phyloP scores from a whole-genome alignment of 164 flowering plant genomes.

The Aristolochia contorta region DNA sequence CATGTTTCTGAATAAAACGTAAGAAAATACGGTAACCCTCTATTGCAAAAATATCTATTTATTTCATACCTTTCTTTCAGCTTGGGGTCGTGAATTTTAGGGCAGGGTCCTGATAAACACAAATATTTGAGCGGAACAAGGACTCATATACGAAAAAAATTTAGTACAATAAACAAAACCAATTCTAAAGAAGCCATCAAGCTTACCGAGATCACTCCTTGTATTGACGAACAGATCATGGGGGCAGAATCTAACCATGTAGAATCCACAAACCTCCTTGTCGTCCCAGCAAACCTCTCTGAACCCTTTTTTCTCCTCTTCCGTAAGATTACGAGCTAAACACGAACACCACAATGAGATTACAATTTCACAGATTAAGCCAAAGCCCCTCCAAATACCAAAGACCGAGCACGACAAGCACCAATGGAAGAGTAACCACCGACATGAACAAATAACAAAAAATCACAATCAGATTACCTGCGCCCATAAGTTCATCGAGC shows the following conservation, averaged over 20 bases:
- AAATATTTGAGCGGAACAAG: background rate
- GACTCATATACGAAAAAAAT: background rate
- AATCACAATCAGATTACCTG: conserved; percentile 37
- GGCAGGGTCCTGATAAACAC: conserved; percentile 63
- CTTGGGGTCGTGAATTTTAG: conserved; percentile 82
- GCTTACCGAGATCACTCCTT: conserved; percentile 84
- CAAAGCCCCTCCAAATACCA: background rate
- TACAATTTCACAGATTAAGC: background rate
- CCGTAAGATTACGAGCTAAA: conserved; percentile 85
- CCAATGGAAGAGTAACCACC: background rate
- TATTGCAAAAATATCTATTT: background rate
- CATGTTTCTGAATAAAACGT: no score
- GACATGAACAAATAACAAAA: background rate
- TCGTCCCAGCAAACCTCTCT: conserved; percentile 84
- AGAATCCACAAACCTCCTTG: conserved; percentile 80
- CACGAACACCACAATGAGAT: background rate
- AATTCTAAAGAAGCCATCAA: background rate
- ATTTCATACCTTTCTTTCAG: conserved; percentile 80
- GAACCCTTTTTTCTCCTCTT: conserved; percentile 77
- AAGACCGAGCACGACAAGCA: background rate
- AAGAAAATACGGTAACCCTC: no score
- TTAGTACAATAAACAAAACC: background rate
- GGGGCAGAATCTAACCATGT: conserved; percentile 96
- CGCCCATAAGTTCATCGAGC: conserved; percentile 95
- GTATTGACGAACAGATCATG: conserved; percentile 98